These are phyloP conservation scores for Malbranchea zuffiana DNA, from an alignment of 2,329 filamentous ascomycete species.

Conservation along the genomic window DNA sequence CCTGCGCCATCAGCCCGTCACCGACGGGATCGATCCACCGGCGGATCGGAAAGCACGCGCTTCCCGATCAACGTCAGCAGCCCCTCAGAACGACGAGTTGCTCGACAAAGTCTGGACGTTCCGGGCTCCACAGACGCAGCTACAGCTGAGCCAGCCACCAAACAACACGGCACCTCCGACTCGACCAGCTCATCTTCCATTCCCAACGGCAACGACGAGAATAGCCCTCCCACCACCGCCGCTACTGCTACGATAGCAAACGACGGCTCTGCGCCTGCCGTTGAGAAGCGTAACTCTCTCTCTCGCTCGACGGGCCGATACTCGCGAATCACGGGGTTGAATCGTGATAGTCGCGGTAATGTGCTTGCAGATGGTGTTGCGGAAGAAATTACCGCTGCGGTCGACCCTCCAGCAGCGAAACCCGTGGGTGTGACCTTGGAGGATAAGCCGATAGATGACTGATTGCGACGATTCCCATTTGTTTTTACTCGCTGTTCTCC, in stretches of 20 bases:
- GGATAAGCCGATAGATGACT: constrained; percentile 72
- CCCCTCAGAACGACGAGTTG: constrained; percentile 41
- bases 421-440: constrained; percentile 53
- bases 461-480: constrained; percentile 4
- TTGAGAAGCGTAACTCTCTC: constrained; percentile 57
- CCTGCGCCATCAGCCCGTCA: constrained; percentile 49
- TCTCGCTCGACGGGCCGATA: constrained; percentile 44
- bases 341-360: constrained; percentile 35
- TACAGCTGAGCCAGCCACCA: constrained; percentile 28
- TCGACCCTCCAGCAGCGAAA: constrained; percentile 10
- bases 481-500: not conserved
- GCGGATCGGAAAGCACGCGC: constrained; percentile 55
- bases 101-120: constrained; percentile 68
- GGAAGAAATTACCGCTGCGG: constrained; percentile 21
- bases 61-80: constrained; percentile 70
- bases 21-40: constrained; percentile 67
- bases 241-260: constrained; percentile 15
- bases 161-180: constrained; percentile 12
- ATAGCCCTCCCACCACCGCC: constrained; percentile 16
- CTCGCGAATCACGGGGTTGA: constrained; percentile 38
- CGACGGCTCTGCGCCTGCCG: constrained; percentile 25
- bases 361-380: constrained; percentile 20
- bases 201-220: constrained; percentile 34
- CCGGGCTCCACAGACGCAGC: constrained; percentile 48
- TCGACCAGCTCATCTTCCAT: constrained; percentile 3